Percentiles rank a stretch among this genome's conserved stretches.
Conservation (phyloP, 257 asterid species). For the Linaria vulgaris region DNA sequence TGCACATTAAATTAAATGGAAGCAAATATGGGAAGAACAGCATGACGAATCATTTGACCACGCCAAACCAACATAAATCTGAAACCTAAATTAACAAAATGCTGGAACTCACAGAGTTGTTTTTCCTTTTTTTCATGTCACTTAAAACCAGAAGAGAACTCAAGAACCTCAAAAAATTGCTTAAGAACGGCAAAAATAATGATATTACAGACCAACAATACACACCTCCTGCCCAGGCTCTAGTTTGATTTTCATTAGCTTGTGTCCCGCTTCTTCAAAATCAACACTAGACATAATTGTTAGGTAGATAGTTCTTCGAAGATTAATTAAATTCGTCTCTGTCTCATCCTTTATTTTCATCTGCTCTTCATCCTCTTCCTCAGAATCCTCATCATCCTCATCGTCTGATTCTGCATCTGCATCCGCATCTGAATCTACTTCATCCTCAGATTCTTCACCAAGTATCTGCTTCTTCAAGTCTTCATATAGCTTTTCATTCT, state of each 20-base stretch:
- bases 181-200: too few species aligned
- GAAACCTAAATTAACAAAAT: too few species aligned
- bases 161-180: too few species aligned
- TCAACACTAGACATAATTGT: conserved; percentile 60
- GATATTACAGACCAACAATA: too few species aligned
- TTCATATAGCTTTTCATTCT: conserved; percentile 48
- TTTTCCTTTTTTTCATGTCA: too few species aligned
- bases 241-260: conserved; percentile 45
- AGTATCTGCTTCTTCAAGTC: conserved; percentile 46
- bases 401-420: not conserved
- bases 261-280: conserved; percentile 57
- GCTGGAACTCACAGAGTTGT: too few species aligned
- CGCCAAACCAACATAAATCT: too few species aligned
- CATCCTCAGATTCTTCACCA: conserved; percentile 48
- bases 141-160: too few species aligned
- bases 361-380: conserved; percentile 44
- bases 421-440: conserved; percentile 24
- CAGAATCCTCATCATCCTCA: conserved; percentile 4
- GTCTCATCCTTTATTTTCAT: conserved; percentile 54
- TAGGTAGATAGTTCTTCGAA: conserved; percentile 46
- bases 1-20: too few species aligned
- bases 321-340: conserved; percentile 48
- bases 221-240: conserved; percentile 52
- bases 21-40: too few species aligned
- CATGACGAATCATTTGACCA: too few species aligned